Evolutionary conservation across 176 grass and related monocot species (phyloP).

Genomic region (Oryza meridionalis): DNA sequence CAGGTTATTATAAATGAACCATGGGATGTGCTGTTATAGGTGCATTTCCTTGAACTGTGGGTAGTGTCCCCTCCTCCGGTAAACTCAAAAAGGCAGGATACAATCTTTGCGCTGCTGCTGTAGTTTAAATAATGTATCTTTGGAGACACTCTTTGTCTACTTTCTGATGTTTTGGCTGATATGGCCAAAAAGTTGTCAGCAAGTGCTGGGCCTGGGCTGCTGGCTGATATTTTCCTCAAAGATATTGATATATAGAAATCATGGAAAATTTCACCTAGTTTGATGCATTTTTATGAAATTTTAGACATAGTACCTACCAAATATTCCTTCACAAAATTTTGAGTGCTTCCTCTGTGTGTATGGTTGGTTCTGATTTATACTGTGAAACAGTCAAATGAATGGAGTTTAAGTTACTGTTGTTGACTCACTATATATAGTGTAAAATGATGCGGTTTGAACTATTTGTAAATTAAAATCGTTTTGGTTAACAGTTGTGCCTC

Average conservation of each 20-base stretch:
- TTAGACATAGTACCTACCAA: not conserved
- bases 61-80: not conserved
- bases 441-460: not conserved
- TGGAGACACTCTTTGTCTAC: not conserved
- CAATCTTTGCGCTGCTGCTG: not conserved
- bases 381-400: not conserved
- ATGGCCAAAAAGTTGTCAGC: not conserved
- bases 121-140: not conserved
- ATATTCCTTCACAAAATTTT: not conserved
- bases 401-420: not conserved
- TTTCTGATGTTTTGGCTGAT: not conserved
- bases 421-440: not conserved
- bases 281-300: not conserved
- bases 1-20: conserved; percentile 23
- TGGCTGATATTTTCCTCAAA: not conserved
- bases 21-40: conserved; percentile 12
- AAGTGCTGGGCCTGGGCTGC: not conserved
- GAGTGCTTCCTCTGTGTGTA: not conserved
- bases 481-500: not conserved
- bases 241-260: not conserved
- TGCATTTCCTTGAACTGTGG: conserved; percentile 1
- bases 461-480: not conserved
- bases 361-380: not conserved
- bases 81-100: not conserved
- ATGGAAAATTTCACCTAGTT: not conserved